Base-by-base conservation (phyloP, 257 asterid genomes). In the Rauvolfia tetraphylla region DNA sequence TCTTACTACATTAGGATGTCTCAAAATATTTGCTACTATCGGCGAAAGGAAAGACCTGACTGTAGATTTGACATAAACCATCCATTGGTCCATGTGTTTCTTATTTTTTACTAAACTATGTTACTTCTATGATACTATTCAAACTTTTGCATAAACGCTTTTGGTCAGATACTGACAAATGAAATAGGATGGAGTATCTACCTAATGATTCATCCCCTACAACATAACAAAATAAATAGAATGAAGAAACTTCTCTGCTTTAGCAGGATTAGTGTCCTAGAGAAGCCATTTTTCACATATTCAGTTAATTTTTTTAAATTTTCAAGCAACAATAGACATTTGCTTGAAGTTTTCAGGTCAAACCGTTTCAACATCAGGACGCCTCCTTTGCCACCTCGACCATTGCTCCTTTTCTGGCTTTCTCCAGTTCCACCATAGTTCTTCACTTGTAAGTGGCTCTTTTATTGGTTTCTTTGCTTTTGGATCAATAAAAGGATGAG, bases 381-480 rank as follows among this genome's bases (percentile, higher is more conserved):
- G 89, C 82, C 95, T 83, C 87, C 96, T 87, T 83, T 93, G 98
- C 98, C 98, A 93, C 79, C 97, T 89, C 27, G 98, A 93, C 98
- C 98, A 93, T 63, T 90, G 96, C 74, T 90, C 94, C 79, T 93
- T 90, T 41, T 91, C 97, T 22, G 96, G 90, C 77, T 89, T 93
- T 83, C 97, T 92, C 98, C 98, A 93, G 83, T 93, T 90, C 97
- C 97, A 93, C 98, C 98, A 93, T 72, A 92, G 90, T 77, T 88
- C 97, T 78, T 93, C 98, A 85, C 96, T 93, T 27, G 94, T 84
- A 74, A 90, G 92, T 57, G 91, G 79, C 76, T 87, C 83, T 33
- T 89, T 92, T 2, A 90, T 85, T 27, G 88, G 91, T 71, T 86
- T 86, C 89, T 87, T 92, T 58, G 70, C 88, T 79, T 85, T 85